These are phyloP conservation scores for Pseudotsuga menziesii DNA, from an alignment of 75 land plant genomes.

Conservation along the genomic window DNA sequence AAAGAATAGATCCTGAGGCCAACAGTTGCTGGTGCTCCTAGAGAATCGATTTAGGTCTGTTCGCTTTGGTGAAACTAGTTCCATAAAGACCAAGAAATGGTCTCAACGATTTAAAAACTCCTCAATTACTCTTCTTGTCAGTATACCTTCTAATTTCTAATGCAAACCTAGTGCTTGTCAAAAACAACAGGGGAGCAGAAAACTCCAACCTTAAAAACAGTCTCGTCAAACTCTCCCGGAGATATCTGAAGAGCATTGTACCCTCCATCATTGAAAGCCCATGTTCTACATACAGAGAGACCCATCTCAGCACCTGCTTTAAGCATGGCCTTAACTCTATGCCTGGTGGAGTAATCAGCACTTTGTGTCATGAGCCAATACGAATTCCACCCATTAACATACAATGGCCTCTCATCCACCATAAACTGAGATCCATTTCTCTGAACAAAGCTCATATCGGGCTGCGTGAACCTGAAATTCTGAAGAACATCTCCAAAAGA, in stretches of 20 bases:
- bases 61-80: background rate
- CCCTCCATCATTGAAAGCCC: constrained; percentile 91
- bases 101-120: background rate
- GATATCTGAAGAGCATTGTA: constrained; percentile 63
- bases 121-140: background rate
- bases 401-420: constrained; percentile 56
- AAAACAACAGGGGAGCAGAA: background rate
- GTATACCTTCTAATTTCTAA: background rate
- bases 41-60: no score
- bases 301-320: constrained; percentile 64
- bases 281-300: constrained; percentile 81
- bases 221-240: constrained; percentile 69
- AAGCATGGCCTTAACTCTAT: constrained; percentile 44
- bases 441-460: constrained; percentile 49
- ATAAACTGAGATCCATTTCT: constrained; percentile 71
- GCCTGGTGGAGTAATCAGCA: constrained; percentile 45
- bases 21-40: no score
- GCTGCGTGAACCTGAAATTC: constrained; percentile 5
- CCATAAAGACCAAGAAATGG: background rate
- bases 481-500: constrained; percentile 28
- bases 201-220: constrained; percentile 63
- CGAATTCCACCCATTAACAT: constrained; percentile 94
- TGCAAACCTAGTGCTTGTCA: background rate
- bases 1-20: no score
- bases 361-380: constrained; percentile 80